These are phyloP conservation scores for Macroventuria anomochaeta DNA, from an alignment of 2,329 filamentous ascomycete genomes.

Conservation along the genomic window DNA sequence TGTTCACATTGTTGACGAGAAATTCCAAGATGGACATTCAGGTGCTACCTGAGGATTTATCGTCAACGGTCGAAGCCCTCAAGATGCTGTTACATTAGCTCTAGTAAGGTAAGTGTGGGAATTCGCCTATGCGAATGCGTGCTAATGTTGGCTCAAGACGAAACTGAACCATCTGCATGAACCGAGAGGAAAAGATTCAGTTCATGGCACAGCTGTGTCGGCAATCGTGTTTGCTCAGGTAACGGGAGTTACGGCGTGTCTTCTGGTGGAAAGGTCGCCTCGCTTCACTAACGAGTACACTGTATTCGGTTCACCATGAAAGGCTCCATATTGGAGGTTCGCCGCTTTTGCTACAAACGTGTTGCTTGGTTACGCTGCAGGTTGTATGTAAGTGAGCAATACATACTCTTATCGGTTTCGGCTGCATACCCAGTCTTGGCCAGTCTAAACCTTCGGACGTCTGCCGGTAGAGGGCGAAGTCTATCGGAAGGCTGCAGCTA, in stretches of 20 bases:
- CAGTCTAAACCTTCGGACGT: conserved; percentile 1
- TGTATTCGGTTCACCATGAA: background rate
- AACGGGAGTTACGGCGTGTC: background rate
- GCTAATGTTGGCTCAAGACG: background rate
- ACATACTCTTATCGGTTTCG: conserved; percentile 13
- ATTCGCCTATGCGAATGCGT: background rate
- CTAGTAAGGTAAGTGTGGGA: too few species aligned
- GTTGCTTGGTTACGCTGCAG: conserved; percentile 1
- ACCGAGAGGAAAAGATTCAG: background rate
- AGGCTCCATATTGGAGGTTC: background rate
- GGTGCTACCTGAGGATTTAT: background rate
- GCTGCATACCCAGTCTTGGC: conserved; percentile 10
- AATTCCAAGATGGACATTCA: too few species aligned
- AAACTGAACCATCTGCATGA: background rate
- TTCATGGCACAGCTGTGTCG: background rate
- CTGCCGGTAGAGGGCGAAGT: conserved; percentile 4
- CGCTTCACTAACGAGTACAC: background rate
- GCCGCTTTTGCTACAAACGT: background rate
- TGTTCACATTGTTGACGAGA: background rate
- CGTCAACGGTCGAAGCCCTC: background rate
- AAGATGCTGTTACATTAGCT: too few species aligned
- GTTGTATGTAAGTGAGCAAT: conserved; percentile 17
- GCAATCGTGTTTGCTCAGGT: background rate
- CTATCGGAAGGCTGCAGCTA: background rate
- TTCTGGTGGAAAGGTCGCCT: background rate